Conservation (phyloP, 1,284 basidiomycete species). For the Tausonia pullulans region DNA sequence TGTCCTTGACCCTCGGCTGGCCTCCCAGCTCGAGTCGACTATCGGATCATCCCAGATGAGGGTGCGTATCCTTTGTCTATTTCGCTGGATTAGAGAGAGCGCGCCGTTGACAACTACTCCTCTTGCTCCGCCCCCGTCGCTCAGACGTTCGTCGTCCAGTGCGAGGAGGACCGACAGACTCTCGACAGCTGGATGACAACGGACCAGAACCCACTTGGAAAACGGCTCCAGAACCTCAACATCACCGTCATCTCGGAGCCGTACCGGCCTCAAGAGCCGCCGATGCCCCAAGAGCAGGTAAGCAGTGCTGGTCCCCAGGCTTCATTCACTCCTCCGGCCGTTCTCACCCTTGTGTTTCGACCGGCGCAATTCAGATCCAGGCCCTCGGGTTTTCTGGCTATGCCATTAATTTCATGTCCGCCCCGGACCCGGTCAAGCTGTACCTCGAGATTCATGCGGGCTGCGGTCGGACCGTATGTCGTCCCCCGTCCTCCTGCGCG, state of each 20-base stretch:
- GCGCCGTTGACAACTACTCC: neutral
- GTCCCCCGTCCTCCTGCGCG: slow-evolving; percentile 47
- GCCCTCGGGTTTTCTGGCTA: slow-evolving; percentile 66
- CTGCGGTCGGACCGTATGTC: slow-evolving; percentile 54
- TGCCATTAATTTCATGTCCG: slow-evolving; percentile 57
- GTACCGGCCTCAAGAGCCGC: slow-evolving; percentile 12
- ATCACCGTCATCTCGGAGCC: slow-evolving; percentile 24
- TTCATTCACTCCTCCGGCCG: neutral
- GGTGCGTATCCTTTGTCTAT: slow-evolving; percentile 35
- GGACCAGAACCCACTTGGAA: slow-evolving; percentile 11
- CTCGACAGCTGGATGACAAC: slow-evolving; percentile 21
- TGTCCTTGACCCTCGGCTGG: slow-evolving; percentile 53
- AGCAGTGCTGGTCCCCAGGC: neutral
- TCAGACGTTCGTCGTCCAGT: slow-evolving; percentile 81
- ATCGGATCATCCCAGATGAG: slow-evolving; percentile 50
- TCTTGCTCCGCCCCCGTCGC: neutral
- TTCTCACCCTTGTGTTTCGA: neutral
- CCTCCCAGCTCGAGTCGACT: slow-evolving; percentile 63
- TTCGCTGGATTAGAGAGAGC: neutral
- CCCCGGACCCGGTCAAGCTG: slow-evolving; percentile 35
- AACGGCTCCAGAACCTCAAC: slow-evolving; percentile 22
- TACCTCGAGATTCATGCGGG: slow-evolving; percentile 47
- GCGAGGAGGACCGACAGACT: slow-evolving; percentile 65
- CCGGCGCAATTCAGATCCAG: slow-evolving; percentile 42
- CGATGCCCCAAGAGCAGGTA: slow-evolving; percentile 20